These are phyloP conservation scores for Hyaloscypha hepaticicola DNA, from an alignment of 495 filamentous ascomycete species.

Conservation along the genomic window DNA sequence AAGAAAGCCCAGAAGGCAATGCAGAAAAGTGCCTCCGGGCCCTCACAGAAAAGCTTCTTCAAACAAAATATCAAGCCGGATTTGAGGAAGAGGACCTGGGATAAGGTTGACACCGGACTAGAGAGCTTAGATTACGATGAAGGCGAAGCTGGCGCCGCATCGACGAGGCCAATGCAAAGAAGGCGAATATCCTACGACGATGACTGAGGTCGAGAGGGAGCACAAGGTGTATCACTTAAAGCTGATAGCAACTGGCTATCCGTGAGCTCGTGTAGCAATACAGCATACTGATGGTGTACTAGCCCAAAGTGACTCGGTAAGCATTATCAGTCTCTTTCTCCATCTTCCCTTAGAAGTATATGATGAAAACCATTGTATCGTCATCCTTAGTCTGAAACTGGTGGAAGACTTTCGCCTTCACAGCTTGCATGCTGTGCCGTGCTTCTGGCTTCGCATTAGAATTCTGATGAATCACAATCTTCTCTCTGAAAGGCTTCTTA, in stretches of 20 bases:
- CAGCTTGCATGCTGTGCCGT: slow-evolving; percentile 23
- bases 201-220: slow-evolving; percentile 16
- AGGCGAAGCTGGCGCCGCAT: slow-evolving; percentile 30
- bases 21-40: slow-evolving; percentile 27
- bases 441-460: slow-evolving; percentile 31
- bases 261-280: too few species aligned
- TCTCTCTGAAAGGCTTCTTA: slow-evolving; percentile 55
- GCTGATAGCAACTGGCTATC: neutral
- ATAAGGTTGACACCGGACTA: slow-evolving; percentile 52
- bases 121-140: slow-evolving; percentile 54
- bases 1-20: slow-evolving; percentile 40
- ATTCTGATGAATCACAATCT: slow-evolving; percentile 56
- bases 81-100: slow-evolving; percentile 58
- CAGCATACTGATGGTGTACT: neutral
- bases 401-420: slow-evolving; percentile 23
- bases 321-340: slow-evolving; percentile 6
- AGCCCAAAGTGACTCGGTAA: neutral
- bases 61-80: slow-evolving; percentile 46
- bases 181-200: slow-evolving; percentile 52
- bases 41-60: slow-evolving; percentile 29
- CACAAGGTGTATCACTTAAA: neutral
- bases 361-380: slow-evolving; percentile 65
- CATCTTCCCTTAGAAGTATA: slow-evolving; percentile 20
- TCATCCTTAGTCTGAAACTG: slow-evolving; percentile 65
- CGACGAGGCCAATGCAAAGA: slow-evolving; percentile 37